Evolutionary conservation across 2,329 filamentous ascomycete genomes (phyloP).

Genomic region (Erysiphe pulchra): DNA sequence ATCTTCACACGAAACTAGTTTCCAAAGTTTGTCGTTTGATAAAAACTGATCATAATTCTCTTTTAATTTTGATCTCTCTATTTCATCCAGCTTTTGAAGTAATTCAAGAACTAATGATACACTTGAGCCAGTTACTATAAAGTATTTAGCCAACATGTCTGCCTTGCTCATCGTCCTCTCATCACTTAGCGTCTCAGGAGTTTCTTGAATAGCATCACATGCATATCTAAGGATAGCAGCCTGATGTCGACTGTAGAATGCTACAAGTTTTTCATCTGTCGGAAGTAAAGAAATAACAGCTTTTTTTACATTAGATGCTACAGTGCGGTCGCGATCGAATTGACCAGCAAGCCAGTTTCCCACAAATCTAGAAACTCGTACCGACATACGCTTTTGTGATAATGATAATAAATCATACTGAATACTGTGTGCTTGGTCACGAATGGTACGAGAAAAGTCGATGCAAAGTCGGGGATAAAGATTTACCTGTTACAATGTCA

Average conservation of each 20-base stretch:
- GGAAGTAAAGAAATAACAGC: conserved; percentile 52
- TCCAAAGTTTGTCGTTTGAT: conserved; percentile 34
- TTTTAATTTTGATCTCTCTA: conserved; percentile 32
- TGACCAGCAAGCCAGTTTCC: conserved; percentile 79
- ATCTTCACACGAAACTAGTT: conserved; percentile 36
- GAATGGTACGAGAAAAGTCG: conserved; percentile 66
- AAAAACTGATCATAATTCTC: conserved; percentile 41
- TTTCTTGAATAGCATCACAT: conserved; percentile 56
- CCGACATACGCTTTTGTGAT: conserved; percentile 61
- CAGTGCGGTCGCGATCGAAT: conserved; percentile 61
- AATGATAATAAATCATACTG: conserved; percentile 37
- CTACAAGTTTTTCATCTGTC: conserved; percentile 50
- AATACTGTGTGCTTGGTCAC: conserved; percentile 58
- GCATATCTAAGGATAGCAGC: conserved; percentile 60
- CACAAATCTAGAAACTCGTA: conserved; percentile 48
- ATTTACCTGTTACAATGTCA: conserved; percentile 33
- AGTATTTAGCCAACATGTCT: conserved; percentile 67
- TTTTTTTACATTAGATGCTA: conserved; percentile 50
- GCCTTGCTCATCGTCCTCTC: conserved; percentile 62
- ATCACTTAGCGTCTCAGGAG: conserved; percentile 60
- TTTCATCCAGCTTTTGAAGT: conserved; percentile 20
- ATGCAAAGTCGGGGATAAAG: conserved; percentile 76
- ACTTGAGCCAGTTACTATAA: conserved; percentile 37
- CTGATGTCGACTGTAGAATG: conserved; percentile 65
- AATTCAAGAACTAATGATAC: conserved; percentile 29